Base-by-base conservation (phyloP, 805 yeast species). In the Brettanomyces anomalus region DNA sequence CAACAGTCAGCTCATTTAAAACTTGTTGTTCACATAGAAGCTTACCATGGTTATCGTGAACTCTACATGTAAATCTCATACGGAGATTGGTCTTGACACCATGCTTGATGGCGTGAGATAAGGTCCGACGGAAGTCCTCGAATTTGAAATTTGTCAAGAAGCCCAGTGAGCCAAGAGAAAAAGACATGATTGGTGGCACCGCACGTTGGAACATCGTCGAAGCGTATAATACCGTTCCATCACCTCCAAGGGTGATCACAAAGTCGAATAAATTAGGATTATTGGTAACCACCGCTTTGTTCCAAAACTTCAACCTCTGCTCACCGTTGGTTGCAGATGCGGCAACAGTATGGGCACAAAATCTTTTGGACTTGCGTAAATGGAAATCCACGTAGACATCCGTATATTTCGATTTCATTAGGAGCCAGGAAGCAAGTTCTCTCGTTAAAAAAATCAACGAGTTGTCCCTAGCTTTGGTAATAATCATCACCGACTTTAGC, bases 141-240 rank as follows among this genome's bases (percentile, higher is more conserved):
- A 84, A 88, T 44, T 78, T 72, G 64, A 86, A 88, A 54, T 85
- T 86, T 4, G 97, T 89, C 51, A 93, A 68, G 58, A 93, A 93
- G 3, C 98, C 98, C 19, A 93, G 67, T 0, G 96, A 85, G 0
- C 98, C 98, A 51, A 93, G 67, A 0, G 95, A 76, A 61, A 88
- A 90, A 16, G 94, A 77, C 50, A 93, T 70, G 2, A 90, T 85
- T 0, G 98, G 98, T 1, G 98, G 98, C 2, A 89, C 96, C 39
- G 75, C 73, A 44, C 74, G 67, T 63, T 85, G 94, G 62, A 93
- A 93, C 34, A 88, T 67, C 44, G 93, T 81, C 2, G 95, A 87
- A 0, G 90, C 90, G 54, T 83, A 83, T 8, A 90, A 66, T 39
- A 90, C 96, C 0, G 98, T 93, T 7, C 98, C 97, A 57, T 93